Conservation (phyloP, 1,284 basidiomycete species). For the Austropuccinia psidii region DNA sequence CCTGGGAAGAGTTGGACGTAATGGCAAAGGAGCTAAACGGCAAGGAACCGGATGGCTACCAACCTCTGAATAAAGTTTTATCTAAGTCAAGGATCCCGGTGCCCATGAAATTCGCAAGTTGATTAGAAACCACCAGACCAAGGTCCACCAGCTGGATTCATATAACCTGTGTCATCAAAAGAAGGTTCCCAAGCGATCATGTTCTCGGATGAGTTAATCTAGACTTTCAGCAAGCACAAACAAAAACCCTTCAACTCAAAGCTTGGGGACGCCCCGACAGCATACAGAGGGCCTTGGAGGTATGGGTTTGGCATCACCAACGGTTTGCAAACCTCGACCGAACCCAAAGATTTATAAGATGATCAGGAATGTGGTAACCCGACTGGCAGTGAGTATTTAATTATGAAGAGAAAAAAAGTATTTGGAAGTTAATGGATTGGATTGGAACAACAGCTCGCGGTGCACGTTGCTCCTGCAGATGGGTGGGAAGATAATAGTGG, state of each 20-base stretch:
- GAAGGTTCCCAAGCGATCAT: not conserved
- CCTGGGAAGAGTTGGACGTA: constrained; percentile 20
- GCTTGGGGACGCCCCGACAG: not conserved
- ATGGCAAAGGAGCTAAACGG: constrained; percentile 4
- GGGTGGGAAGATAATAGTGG: constrained; percentile 37
- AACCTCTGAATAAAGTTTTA: not conserved
- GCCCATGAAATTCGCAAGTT: not conserved
- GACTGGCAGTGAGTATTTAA: constrained; percentile 19
- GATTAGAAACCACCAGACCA: too few species aligned
- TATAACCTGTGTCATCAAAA: not conserved
- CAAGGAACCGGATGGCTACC: too few species aligned
- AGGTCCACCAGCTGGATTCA: too few species aligned
- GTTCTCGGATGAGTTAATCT: constrained; percentile 2
- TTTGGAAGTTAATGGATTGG: not conserved
- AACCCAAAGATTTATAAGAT: constrained; percentile 35
- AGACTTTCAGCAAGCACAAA: not conserved
- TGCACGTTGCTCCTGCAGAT: constrained; percentile 31
- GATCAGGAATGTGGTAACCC: constrained; percentile 31
- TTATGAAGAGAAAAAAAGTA: not conserved
- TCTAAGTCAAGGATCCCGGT: not conserved
- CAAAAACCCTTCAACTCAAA: not conserved
- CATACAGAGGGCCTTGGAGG: not conserved
- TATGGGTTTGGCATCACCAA: too few species aligned
- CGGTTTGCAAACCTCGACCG: constrained; percentile 10
- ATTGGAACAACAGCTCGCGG: not conserved